A percentile compares a stretch with the other conserved stretches of the same genome.
phyloP scores from a whole-genome alignment of 2,329 filamentous ascomycete species.

The Ophiocordyceps camponoti-rufipedis region DNA sequence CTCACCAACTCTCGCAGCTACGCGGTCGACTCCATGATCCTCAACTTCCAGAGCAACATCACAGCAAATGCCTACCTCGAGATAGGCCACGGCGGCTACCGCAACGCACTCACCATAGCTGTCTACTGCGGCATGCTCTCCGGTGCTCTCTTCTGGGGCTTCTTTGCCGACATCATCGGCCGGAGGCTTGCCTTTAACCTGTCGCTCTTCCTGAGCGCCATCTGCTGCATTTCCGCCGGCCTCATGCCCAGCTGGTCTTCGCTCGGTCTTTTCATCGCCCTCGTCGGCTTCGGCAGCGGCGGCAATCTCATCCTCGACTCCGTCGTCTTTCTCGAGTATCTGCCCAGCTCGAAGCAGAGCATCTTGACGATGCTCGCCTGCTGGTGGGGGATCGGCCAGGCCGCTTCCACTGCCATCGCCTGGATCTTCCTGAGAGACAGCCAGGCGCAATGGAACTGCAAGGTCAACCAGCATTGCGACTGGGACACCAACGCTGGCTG shows the following conservation, averaged over 20 bases:
- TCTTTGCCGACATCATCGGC: conserved; percentile 49
- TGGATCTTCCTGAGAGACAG: conserved; percentile 7
- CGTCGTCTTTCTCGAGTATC: conserved; percentile 32
- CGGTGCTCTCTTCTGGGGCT: conserved; percentile 50
- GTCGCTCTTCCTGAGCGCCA: conserved; percentile 42
- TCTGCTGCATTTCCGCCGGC: conserved; percentile 42
- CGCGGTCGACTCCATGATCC: conserved; percentile 26
- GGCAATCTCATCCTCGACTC: conserved; percentile 33
- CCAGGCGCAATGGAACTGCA: background rate
- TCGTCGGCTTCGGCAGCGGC: conserved; percentile 42
- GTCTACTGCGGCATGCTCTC: conserved; percentile 28
- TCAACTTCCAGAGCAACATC: conserved; percentile 43
- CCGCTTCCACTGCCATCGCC: conserved; percentile 24
- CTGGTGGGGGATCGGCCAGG: conserved; percentile 34
- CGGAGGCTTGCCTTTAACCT: conserved; percentile 51
- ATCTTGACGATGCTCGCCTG: conserved; percentile 24
- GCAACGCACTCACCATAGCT: conserved; percentile 40
- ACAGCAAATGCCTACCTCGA: conserved; percentile 38
- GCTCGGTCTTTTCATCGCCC: conserved; percentile 42
- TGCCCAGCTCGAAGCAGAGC: conserved; percentile 27
- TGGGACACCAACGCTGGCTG: conserved; percentile 37
- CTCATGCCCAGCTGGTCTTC: conserved; percentile 48
- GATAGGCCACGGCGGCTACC: conserved; percentile 35
- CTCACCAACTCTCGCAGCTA: conserved; percentile 15
- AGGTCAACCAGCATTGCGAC: background rate